Percentiles rank a stretch among this genome's conserved stretches.
Conservation (phyloP, 805 yeast species). For the Metschnikowia anglica region DNA sequence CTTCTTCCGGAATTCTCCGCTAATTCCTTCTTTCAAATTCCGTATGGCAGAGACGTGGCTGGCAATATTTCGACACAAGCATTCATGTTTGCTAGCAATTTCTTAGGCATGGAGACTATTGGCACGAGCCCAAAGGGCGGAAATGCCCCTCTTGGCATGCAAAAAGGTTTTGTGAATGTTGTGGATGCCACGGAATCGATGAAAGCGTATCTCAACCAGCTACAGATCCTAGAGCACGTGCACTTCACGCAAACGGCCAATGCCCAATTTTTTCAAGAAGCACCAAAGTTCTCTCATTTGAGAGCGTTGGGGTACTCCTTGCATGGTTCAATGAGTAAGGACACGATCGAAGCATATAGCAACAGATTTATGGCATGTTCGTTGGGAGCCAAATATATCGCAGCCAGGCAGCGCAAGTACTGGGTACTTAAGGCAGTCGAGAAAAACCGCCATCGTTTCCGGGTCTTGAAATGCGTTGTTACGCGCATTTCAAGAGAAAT, state of each 20-base stretch:
- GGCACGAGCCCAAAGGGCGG: constrained; percentile 16
- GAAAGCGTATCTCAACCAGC: constrained; percentile 35
- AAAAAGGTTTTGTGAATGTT: constrained; percentile 30
- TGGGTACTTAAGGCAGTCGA: constrained; percentile 29
- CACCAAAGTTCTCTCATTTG: constrained; percentile 25
- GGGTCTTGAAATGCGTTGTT: constrained; percentile 42
- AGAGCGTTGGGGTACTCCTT: constrained; percentile 36
- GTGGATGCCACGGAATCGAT: constrained; percentile 24
- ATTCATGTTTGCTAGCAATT: constrained; percentile 33
- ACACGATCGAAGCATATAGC: constrained; percentile 19
- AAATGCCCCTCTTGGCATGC: constrained; percentile 28
- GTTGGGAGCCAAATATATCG: constrained; percentile 18
- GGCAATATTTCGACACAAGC: constrained; percentile 39
- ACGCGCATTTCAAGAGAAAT: constrained; percentile 22
- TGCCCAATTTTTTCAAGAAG: constrained; percentile 11
- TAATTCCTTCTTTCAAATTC: constrained; percentile 35
- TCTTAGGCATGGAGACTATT: constrained; percentile 22
- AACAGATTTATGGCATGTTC: constrained; percentile 19
- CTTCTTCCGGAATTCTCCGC: constrained; percentile 39
- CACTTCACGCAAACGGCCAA: constrained; percentile 20
- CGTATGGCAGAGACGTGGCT: constrained; percentile 34
- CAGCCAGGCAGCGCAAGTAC: constrained; percentile 19
- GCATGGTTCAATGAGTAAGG: constrained; percentile 30
- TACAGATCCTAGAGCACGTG: constrained; percentile 35
- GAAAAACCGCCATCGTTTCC: constrained; percentile 10